Base-by-base conservation (phyloP, 345 rosid species). In the Aquilaria sinensis region DNA sequence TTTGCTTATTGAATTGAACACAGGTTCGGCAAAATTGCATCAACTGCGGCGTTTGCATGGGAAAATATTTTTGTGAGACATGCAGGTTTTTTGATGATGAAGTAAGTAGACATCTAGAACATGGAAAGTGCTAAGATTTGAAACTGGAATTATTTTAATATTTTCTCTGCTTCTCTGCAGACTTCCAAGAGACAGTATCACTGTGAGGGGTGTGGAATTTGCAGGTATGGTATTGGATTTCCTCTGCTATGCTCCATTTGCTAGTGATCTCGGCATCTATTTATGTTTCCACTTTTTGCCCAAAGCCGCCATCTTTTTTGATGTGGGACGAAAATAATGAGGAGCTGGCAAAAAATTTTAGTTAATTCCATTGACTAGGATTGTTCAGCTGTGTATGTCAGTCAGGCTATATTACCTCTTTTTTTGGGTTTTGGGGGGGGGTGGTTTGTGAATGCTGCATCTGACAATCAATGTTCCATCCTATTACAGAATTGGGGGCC, bases 31-130 rank as follows among this genome's bases (percentile, higher is more conserved):
- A 89, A 74, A 73, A 60, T 47, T 92, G 98, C 64, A 69, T 72
- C 12, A 75, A 80, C 61, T 92, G 98, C 53, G 92, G 98, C 47
- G 88, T 92, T 8, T 89, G 95, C 64, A 92, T 92, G 98, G 94
- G 85, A 32, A 83, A 80, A 64, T 92, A 89, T 75, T 89, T 80
- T 68, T 92, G 98, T 16, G 49, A 74, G 75, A 62, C 67, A 6
- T 92, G 98, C 84, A 92, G 85, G 74, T 81, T 92, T 71, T 92
- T 73, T 61, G 96, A 89, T 67, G 98, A 92, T 61, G 96, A 92
- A 71, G 98, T 89, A 71, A 83, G 96, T 76, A 33, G 54, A 2
- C 34, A 49, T n/a, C 30, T 45, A 29, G 13, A 9, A 4, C 31
- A 45, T 33, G 14, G 3, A 14, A 45, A 23, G 16, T 37, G 43